Conservation (phyloP, 139 green algal genomes). For the Spirogloea muscicola region DNA sequence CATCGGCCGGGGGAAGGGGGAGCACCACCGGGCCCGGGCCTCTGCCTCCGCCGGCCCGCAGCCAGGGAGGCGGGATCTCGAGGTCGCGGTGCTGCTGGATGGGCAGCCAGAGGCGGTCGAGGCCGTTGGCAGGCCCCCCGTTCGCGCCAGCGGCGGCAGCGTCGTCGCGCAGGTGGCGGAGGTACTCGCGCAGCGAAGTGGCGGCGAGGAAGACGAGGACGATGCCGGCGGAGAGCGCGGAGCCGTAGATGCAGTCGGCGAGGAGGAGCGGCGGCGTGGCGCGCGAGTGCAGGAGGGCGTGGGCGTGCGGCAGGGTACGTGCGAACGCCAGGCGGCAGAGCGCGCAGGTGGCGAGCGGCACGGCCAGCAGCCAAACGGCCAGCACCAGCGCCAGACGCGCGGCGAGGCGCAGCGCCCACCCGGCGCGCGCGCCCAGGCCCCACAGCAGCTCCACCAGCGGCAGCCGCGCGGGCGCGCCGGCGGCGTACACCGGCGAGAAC, state of each 20-base stretch:
- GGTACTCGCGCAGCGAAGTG: constrained; percentile 46
- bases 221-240: constrained; percentile 48
- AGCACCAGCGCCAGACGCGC: constrained; percentile 52
- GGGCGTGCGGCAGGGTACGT: background rate
- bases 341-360: constrained; percentile 58
- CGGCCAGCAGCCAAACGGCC: constrained; percentile 55
- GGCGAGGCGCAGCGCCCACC: constrained; percentile 13
- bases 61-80: too few relatives aligned
- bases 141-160: too few relatives aligned
- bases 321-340: constrained; percentile 56
- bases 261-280: constrained; percentile 41
- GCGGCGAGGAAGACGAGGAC: constrained; percentile 47
- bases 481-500: constrained; percentile 63
- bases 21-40: too few relatives aligned
- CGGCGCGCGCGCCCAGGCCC: constrained; percentile 34
- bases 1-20: too few relatives aligned
- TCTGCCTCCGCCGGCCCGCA: too few relatives aligned
- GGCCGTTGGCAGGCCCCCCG: too few relatives aligned
- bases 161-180: constrained; percentile 43
- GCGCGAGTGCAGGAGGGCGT: background rate
- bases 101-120: too few relatives aligned
- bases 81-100: too few relatives aligned
- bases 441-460: constrained; percentile 52
- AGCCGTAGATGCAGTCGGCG: constrained; percentile 59
- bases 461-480: constrained; percentile 52